Percentiles rank a stretch among this genome's conserved stretches.
phyloP scores from a whole-genome alignment of 2,329 filamentous ascomycete species.

The Pseudocercospora macadamiae region DNA sequence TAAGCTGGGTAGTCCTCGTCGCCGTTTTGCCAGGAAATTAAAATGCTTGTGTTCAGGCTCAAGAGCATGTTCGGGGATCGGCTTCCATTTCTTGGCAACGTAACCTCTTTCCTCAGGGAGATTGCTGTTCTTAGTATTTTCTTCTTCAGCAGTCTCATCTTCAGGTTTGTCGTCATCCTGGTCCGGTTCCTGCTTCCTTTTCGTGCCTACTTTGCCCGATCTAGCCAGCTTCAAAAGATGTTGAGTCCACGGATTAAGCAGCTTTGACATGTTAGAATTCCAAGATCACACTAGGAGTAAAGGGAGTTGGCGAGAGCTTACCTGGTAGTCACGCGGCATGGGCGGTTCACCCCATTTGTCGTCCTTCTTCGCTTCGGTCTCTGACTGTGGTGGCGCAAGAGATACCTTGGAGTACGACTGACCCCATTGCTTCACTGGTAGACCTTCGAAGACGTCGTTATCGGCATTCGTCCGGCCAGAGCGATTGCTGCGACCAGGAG shows the following conservation, averaged over 20 bases:
- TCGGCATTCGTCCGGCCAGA: conserved; percentile 62
- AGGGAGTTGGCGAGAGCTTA: too few species aligned
- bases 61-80: conserved; percentile 60
- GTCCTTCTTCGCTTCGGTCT: conserved; percentile 39
- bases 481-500: conserved; percentile 60
- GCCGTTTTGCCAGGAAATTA: conserved; percentile 62
- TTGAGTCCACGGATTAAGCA: conserved; percentile 78
- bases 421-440: conserved; percentile 90
- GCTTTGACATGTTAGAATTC: conserved; percentile 29
- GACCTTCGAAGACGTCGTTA: conserved; percentile 70
- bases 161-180: conserved; percentile 61
- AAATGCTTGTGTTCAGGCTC: conserved; percentile 58
- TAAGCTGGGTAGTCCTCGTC: conserved; percentile 60
- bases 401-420: conserved; percentile 47
- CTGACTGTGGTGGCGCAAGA: conserved; percentile 35
- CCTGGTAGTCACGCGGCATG: conserved; percentile 82
- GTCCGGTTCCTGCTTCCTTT: conserved; percentile 63
- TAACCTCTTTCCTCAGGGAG: conserved; percentile 50
- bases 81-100: conserved; percentile 60
- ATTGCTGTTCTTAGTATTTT: conserved; percentile 42
- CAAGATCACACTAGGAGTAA: too few species aligned
- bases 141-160: conserved; percentile 43
- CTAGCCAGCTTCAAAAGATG: conserved; percentile 80
- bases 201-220: conserved; percentile 62
- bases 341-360: conserved; percentile 79